Evolutionary conservation across 2,329 filamentous ascomycete species (phyloP).

Genomic region (Chaetomium strumarium): DNA sequence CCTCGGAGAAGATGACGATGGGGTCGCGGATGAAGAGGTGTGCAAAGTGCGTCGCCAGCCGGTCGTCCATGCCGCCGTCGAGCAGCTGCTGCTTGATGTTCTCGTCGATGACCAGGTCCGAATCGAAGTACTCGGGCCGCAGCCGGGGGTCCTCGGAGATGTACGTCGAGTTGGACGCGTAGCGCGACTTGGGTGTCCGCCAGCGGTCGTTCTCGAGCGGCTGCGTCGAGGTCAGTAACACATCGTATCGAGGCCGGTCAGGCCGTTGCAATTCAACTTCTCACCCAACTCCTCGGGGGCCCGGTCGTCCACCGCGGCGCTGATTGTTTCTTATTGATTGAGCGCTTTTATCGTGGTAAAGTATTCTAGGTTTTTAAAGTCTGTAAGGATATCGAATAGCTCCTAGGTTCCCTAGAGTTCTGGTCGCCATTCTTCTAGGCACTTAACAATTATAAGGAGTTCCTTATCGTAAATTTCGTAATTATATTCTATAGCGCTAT

Average conservation of each 20-base stretch:
- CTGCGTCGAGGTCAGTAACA: too few relatives aligned
- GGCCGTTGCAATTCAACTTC: too few relatives aligned
- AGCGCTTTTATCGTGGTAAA: too few relatives aligned
- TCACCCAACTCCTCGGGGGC: slow-evolving; percentile 90
- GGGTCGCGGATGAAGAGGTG: slow-evolving; percentile 97
- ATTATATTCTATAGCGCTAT: too few relatives aligned
- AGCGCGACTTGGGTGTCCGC: slow-evolving; percentile 92
- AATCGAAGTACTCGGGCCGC: slow-evolving; percentile 84
- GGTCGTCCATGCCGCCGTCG: slow-evolving; percentile 90
- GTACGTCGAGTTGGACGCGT: slow-evolving; percentile 98
- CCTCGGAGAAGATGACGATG: slow-evolving; percentile 90
- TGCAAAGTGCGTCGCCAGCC: slow-evolving; percentile 91
- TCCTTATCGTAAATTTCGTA: too few relatives aligned
- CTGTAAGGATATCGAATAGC: too few relatives aligned
- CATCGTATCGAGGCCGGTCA: too few relatives aligned
- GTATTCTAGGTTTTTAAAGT: too few relatives aligned
- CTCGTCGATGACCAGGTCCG: slow-evolving; percentile 77
- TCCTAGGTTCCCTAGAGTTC: too few relatives aligned
- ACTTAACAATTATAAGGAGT: too few relatives aligned
- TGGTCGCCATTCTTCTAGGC: too few relatives aligned
- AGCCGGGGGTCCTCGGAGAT: slow-evolving; percentile 85
- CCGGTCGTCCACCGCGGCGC: slow-evolving; percentile 82
- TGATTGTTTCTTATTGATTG: too few relatives aligned
- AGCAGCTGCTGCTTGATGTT: slow-evolving; percentile 77
- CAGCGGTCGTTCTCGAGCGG: slow-evolving; percentile 80